These are phyloP conservation scores for Didymella segeticola DNA, from an alignment of 2,329 filamentous ascomycete genomes.

Conservation along the genomic window DNA sequence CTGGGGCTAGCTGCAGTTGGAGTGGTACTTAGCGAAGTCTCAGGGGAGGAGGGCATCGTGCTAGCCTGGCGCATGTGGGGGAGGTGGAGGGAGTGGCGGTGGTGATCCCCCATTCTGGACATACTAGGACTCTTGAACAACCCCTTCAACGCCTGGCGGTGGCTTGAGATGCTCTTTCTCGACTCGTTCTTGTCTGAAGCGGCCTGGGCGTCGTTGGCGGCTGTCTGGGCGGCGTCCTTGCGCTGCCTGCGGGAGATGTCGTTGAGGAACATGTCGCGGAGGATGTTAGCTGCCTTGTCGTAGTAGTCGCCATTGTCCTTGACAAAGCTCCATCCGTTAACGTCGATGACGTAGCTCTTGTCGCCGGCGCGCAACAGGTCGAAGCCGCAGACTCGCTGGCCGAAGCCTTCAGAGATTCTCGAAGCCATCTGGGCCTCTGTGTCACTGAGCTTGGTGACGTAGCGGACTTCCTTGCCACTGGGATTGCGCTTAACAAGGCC, in stretches of 20 bases:
- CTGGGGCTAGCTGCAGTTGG: conserved; percentile 54
- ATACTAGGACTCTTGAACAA: conserved; percentile 71
- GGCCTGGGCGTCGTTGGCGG: conserved; percentile 45
- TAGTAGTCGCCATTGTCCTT: conserved; percentile 99
- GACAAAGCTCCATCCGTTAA: conserved; percentile 99
- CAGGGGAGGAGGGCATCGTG: conserved; percentile 54
- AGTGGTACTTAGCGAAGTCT: conserved; percentile 50
- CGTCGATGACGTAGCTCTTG: conserved; percentile 96
- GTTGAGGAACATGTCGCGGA: conserved; percentile 85
- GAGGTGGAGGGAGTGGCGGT: conserved; percentile 50
- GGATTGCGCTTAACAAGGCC: conserved; percentile 95
- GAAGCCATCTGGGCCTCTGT: conserved; percentile 87
- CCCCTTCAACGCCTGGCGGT: conserved; percentile 60
- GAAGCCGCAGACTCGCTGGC: conserved; percentile 94
- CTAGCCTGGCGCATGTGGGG: conserved; percentile 45
- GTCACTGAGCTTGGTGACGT: conserved; percentile 82
- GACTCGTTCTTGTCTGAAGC: conserved; percentile 25
- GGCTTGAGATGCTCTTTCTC: conserved; percentile 46
- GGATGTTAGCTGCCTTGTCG: conserved; percentile 83
- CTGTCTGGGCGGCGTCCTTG: conserved; percentile 47
- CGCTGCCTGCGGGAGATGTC: conserved; percentile 71
- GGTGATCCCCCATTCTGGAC: conserved; percentile 61
- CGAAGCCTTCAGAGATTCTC: conserved; percentile 89
- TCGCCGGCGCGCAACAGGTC: conserved; percentile 87
- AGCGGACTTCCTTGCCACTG: conserved; percentile 95